Evolutionary conservation across 768 basidiomycete species (phyloP), one percentile per base, ranked within the genome.

Genomic region (Leccinellum luteum): DNA sequence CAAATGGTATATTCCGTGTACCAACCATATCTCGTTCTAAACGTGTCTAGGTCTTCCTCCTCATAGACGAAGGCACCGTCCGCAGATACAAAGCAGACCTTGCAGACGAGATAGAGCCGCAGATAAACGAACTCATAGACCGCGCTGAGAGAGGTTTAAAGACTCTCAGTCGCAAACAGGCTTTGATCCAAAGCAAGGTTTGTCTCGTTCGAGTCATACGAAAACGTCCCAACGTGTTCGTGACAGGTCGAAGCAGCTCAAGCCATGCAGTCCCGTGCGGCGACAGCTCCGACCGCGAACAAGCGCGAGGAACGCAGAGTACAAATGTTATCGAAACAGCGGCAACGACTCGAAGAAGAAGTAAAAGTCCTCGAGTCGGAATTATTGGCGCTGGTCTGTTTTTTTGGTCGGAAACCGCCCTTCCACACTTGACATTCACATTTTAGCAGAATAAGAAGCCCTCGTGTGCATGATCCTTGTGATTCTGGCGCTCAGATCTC

Each of bases 51-150:
- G 83, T 90, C 0, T 92, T 89, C 66, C 73, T 89, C 17, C 81
- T 93, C 10, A 78, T 90, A 1, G 83, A 88, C 53, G 90, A 92
- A 69, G 79, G 76, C 13, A 88, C 85, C 0, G 80, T 92, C n/a
- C 79, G 81, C 53, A 79, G 75, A 70, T 91, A 92, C 75, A 90
- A 92, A 66, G 73, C 85, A 2, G 86, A 87, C 44, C 77, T 92
- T 41, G 85, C 82, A 1, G 87, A 90, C 52, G 90, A 92, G 68
- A 84, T 93, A 10, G 90, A 92, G 58, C 91, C 91, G 17, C 84
- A 87, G 30, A 86, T 93, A 19, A 82, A 78, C 48, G 89, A 92
- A 61, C 82, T 93, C 15, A 80, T 91, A 19, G 79, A 83, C 55
- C 81, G 83, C 23, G 85, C 89, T 1, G 86, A 90, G 65, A 84